Base-by-base conservation (phyloP, 768 basidiomycete genomes). In the Tulasnella sp. region DNA sequence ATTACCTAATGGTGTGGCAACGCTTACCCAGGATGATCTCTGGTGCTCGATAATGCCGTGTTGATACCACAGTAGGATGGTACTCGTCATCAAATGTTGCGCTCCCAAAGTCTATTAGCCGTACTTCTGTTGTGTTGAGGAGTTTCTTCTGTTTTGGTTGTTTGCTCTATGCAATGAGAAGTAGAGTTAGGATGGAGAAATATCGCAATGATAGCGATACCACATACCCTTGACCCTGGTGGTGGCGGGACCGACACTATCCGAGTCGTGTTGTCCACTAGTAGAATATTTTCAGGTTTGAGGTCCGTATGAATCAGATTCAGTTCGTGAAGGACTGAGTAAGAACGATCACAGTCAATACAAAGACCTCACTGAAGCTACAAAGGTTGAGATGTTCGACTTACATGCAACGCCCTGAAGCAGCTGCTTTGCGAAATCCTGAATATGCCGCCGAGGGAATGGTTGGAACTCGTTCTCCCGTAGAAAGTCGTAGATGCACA, bases 41-140 rank as follows among this genome's bases (percentile, higher is more conserved):
- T 3, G 96, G 96, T 10, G 96, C 96, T 62, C 96, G 88, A 68
- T 99, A 99, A 73, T 99, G 96, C 56, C 96, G 83, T 11, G 96
- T 99, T 34, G 88, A 95, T 55, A 99, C 96, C 24, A 99, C 96
- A 1, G 88, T 91, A 0, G 95, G 97, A 70, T 99, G 96, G 71
- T 98, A 98, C 71, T 99, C 96, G 67, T 88, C 82, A 68, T 97
- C 89, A 66, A 98, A 98, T 1, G 96, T 99, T 1, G 96, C 96
- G 42, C 91, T 95, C 58, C 96, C 96, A 72, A 99, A 99, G 72
- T 99, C 96, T 70, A 98, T 99, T 44, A 99, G 77, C 42, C 87
- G 88, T 64, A 99, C 97, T 51, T 92, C 89, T 3, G 92, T 95
- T 44, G 85, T 86, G 58, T 82, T 77, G 60, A 99, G 76, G 62